A percentile compares a stretch with the other conserved stretches of the same genome.
These are phyloP conservation scores for Tephrocybe sp. DNA, from an alignment of 768 basidiomycete genomes.

Conservation along the genomic window DNA sequence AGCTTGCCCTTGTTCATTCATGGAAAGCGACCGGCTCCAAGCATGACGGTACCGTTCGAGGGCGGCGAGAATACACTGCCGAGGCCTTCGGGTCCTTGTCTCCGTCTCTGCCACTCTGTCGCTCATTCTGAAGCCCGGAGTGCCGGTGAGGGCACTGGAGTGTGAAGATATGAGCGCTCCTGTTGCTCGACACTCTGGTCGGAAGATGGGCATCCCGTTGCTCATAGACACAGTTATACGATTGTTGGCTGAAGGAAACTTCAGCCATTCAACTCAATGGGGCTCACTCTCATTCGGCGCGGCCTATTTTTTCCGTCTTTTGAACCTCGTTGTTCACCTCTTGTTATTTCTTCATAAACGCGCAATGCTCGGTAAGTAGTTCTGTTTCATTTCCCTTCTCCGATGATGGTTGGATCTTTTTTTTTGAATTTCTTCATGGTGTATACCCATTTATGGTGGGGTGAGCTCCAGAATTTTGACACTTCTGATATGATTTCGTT, in stretches of 20 bases:
- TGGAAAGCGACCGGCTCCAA: slow-evolving; percentile 79
- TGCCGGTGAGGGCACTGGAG: slow-evolving; percentile 43
- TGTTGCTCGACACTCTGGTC: slow-evolving; percentile 43
- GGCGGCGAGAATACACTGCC: slow-evolving; percentile 51
- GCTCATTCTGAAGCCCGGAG: slow-evolving; percentile 35
- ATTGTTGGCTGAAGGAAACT: slow-evolving; percentile 48
- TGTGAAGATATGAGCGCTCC: slow-evolving; percentile 79
- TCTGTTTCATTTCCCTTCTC: slow-evolving; percentile 15
- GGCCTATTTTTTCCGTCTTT: slow-evolving; percentile 53
- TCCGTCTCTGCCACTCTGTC: slow-evolving; percentile 62
- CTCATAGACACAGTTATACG: slow-evolving; percentile 92
- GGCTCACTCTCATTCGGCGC: slow-evolving; percentile 85
- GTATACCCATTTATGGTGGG: slow-evolving; percentile 60
- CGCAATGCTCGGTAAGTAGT: slow-evolving; percentile 1
- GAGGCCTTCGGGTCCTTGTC: slow-evolving; percentile 28
- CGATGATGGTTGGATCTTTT: slow-evolving; percentile 58
- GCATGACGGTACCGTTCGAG: slow-evolving; percentile 60
- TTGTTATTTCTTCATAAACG: not conserved
- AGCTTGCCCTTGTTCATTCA: slow-evolving; percentile 54
- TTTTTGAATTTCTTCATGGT: slow-evolving; percentile 93
- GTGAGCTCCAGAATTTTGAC: slow-evolving; percentile 81
- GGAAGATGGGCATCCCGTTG: slow-evolving; percentile 53
- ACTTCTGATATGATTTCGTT: slow-evolving; percentile 36
- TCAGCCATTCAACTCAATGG: slow-evolving; percentile 80
- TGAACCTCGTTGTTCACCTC: slow-evolving; percentile 53